Evolutionary conservation across 2,329 filamentous ascomycete species (phyloP), one percentile per base, ranked within the genome.

Genomic region (Trichothecium roseum): DNA sequence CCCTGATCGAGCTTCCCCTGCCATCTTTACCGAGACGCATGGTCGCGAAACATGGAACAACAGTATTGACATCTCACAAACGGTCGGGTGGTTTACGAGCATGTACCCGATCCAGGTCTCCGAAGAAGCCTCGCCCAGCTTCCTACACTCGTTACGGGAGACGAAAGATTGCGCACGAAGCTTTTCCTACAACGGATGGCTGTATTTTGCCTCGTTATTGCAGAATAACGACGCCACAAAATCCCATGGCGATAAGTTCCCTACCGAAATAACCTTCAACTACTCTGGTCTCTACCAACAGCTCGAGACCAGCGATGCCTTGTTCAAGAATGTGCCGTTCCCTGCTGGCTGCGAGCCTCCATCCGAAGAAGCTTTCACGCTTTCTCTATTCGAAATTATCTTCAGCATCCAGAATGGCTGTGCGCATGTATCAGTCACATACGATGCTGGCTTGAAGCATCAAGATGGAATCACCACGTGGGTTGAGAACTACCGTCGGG

Each of bases 211-310:
- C 27, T 29, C 24, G 13, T 16, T 12, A 3, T 35, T 35, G 16
- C 7, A 5, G 9, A 4, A 28, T 13, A 8, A 20, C 12, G 34
- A 35, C 3, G 16, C n/a, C 12, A 13, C 13, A 4, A 13, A 4
- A 7, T 35, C 30, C 20, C 15, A 6, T 18, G 6, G 8, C 17
- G n/a, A 17, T 18, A 8, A n/a, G 10, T 31, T 31, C 29, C 29
- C 52, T 1, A 56, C 63, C 37, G 67, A 70, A 41, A 42, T 69
- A 1, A 44, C 63, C 0, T 68, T 69, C 52, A 69, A 69, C 42
- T 69, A 65, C 40, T 20, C 16, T 9, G 39, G 66, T 2, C 54
- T 56, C 14, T 65, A 59, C 38, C 63, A 68, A 42, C 59, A 65
- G 28, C 51, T 64, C 4, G 62, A 67, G 35, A 47, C 54, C 1